phyloP scores from a whole-genome alignment of 352 stramenopile genomes.

The Phytophthora boehmeriae region DNA sequence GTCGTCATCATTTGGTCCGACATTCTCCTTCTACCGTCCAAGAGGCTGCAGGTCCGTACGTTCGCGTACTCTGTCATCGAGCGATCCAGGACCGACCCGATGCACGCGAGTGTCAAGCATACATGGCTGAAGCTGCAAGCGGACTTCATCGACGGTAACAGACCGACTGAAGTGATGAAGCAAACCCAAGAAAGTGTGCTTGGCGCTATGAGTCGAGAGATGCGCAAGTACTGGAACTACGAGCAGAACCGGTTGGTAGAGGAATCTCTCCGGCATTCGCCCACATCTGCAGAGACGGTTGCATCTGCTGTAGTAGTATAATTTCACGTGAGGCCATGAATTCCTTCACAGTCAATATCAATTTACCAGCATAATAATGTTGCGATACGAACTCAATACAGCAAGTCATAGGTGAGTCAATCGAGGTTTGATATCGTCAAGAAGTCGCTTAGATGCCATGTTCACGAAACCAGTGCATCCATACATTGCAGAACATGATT shows the following conservation, averaged over 20 bases:
- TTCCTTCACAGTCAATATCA: too few relatives aligned
- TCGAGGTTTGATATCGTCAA: too few relatives aligned
- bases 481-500: too few relatives aligned
- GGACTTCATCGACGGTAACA: neutral
- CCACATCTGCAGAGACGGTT: neutral
- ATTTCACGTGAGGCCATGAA: neutral
- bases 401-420: too few relatives aligned
- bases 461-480: too few relatives aligned
- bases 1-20: conserved; percentile 17
- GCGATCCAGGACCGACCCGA: neutral
- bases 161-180: neutral
- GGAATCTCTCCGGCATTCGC: neutral
- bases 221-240: conserved; percentile 22
- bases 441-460: too few relatives aligned
- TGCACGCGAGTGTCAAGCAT: conserved; percentile 4
- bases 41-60: conserved; percentile 11
- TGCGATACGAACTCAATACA: too few relatives aligned
- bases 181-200: conserved; percentile 19
- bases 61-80: conserved; percentile 10
- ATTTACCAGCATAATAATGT: too few relatives aligned
- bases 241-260: conserved; percentile 22
- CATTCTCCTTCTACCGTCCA: conserved; percentile 10
- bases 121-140: conserved; percentile 14
- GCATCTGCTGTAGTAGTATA: too few relatives aligned
- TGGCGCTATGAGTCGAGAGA: conserved; percentile 2